Evolutionary conservation across 129 eudicot species (phyloP).

Genomic region (Daucus carota): DNA sequence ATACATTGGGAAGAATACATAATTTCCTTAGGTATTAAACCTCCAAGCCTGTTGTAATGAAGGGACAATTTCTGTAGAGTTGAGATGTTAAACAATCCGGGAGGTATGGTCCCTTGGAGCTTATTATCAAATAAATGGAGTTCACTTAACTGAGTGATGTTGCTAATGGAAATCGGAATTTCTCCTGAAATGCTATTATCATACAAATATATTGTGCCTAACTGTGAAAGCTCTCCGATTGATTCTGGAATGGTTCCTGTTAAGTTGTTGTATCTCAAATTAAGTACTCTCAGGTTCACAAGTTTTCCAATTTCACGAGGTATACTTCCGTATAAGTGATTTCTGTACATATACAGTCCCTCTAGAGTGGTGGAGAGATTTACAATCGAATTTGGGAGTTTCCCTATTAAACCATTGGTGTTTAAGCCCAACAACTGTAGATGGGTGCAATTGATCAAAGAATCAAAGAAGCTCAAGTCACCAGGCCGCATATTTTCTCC

Average conservation of each 20-base stretch:
- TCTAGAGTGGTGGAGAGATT: conserved; percentile 3
- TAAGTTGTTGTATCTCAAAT: background rate
- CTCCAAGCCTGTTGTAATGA: background rate
- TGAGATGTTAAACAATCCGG: background rate
- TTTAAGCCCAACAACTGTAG: background rate
- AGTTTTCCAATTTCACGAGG: conserved; percentile 4
- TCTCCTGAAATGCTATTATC: background rate
- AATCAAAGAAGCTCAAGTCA: conserved; percentile 1
- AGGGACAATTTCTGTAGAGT: background rate
- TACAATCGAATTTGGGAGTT: background rate
- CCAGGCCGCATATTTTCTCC: background rate
- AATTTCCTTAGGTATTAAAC: background rate
- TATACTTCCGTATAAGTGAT: conserved; percentile 3
- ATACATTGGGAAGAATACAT: background rate
- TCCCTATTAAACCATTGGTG: background rate
- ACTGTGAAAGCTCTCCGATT: background rate
- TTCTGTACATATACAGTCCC: background rate
- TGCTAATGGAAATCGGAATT: conserved; percentile 6
- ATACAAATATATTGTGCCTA: background rate
- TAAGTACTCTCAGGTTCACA: background rate
- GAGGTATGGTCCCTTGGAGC: conserved; percentile 8
- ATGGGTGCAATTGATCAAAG: conserved; percentile 14
- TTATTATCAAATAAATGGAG: background rate
- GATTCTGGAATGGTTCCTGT: conserved; percentile 11
- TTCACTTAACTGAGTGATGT: background rate